Evolutionary conservation across 441 rosid genomes (phyloP).

Genomic region (Brassica balearica): DNA sequence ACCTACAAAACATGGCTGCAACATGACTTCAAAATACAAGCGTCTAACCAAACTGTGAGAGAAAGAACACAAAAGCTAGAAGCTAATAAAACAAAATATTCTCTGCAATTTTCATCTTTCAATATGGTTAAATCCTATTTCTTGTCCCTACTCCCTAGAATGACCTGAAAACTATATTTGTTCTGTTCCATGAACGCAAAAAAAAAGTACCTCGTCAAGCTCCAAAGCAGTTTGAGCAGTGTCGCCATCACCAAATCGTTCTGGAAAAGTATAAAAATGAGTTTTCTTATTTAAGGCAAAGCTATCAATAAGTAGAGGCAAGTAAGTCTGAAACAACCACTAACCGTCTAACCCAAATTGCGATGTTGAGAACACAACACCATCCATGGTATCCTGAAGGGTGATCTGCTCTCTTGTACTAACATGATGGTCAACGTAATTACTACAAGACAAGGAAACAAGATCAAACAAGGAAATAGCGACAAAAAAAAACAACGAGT

Average conservation of each 20-base stretch:
- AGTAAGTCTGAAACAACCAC: slow-evolving; percentile 44
- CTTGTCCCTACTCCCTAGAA: slow-evolving; percentile 24
- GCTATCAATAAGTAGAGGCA: slow-evolving; percentile 15
- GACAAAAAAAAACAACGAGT: slow-evolving; percentile 1
- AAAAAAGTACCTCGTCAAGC: slow-evolving; percentile 88
- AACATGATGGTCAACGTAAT: slow-evolving; percentile 94
- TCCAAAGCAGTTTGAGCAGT: slow-evolving; percentile 91
- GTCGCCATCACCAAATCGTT: slow-evolving; percentile 98
- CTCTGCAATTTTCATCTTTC: slow-evolving; percentile 8
- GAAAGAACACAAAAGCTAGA: neutral
- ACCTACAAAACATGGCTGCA: slow-evolving; percentile 20
- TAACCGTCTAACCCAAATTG: slow-evolving; percentile 98
- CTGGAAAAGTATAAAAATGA: slow-evolving; percentile 55
- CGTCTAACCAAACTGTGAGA: no score
- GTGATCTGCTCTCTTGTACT: slow-evolving; percentile 99
- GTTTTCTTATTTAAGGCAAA: slow-evolving; percentile 28
- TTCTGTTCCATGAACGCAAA: slow-evolving; percentile 1
- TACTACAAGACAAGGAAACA: slow-evolving; percentile 60
- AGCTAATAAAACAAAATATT: slow-evolving; percentile 15
- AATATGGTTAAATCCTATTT: slow-evolving; percentile 20
- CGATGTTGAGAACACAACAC: slow-evolving; percentile 90
- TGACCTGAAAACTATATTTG: slow-evolving; percentile 11
- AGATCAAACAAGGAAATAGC: slow-evolving; percentile 9
- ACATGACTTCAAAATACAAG: neutral
- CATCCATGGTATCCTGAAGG: slow-evolving; percentile 98